phyloP scores from a whole-genome alignment of 2,329 filamentous ascomycete genomes.

The Alternaria infectoria region DNA sequence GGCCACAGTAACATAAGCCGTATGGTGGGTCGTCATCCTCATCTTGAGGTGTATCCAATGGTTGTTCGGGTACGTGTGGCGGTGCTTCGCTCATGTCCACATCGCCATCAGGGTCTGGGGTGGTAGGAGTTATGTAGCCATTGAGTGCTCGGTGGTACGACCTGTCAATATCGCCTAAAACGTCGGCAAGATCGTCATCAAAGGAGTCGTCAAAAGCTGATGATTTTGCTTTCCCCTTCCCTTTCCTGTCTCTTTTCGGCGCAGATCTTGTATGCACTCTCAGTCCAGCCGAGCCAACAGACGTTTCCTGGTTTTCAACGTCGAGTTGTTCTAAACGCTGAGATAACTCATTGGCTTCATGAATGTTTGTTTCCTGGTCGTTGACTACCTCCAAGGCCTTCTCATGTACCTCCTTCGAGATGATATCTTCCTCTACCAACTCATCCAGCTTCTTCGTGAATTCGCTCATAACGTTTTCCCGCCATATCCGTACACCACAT shows the following conservation, averaged over 20 bases:
- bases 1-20: constrained; percentile 26
- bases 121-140: constrained; percentile 19
- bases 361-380: background rate
- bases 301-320: background rate
- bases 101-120: constrained; percentile 22
- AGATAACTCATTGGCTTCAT: constrained; percentile 4
- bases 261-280: background rate
- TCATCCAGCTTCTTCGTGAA: constrained; percentile 44
- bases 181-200: background rate
- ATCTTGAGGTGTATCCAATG: background rate
- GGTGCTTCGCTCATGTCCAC: constrained; percentile 16
- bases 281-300: background rate
- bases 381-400: constrained; percentile 22
- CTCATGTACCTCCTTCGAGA: constrained; percentile 27
- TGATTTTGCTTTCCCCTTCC: constrained; percentile 13
- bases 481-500: constrained; percentile 25
- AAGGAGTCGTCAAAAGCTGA: background rate
- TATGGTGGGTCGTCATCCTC: constrained; percentile 11
- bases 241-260: constrained; percentile 1
- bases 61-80: background rate
- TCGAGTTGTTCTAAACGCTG: constrained; percentile 4
- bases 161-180: background rate
- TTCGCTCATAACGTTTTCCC: constrained; percentile 27
- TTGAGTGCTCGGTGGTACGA: background rate
- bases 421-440: constrained; percentile 35